These are phyloP conservation scores for Xylariaceae sp. DNA, from an alignment of 2,329 filamentous ascomycete species.

Conservation along the genomic window DNA sequence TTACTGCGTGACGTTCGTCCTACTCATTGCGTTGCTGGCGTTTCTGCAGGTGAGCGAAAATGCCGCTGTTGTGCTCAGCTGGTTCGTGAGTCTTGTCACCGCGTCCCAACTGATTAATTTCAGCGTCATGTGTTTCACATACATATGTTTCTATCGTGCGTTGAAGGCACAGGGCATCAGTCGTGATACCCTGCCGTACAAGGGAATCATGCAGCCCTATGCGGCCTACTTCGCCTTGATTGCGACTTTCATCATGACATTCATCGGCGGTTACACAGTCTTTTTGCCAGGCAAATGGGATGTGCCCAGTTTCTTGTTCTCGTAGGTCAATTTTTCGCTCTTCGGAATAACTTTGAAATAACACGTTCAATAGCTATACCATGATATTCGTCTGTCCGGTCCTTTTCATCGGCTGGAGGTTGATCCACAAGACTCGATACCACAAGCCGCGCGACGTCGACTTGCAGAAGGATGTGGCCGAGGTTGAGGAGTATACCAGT, in stretches of 20 bases:
- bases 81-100: slow-evolving; percentile 71
- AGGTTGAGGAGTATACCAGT: slow-evolving; percentile 69
- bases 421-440: slow-evolving; percentile 65
- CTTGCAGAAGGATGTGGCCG: slow-evolving; percentile 62
- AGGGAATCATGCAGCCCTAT: slow-evolving; percentile 70
- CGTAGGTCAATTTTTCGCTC: slow-evolving; percentile 44
- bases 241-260: slow-evolving; percentile 69
- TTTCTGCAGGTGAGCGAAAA: slow-evolving; percentile 73
- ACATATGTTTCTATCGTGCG: slow-evolving; percentile 72
- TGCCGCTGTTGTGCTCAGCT: slow-evolving; percentile 68
- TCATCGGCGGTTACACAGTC: slow-evolving; percentile 75
- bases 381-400: slow-evolving; percentile 73
- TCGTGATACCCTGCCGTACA: slow-evolving; percentile 70
- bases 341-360: not conserved
- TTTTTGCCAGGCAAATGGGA: slow-evolving; percentile 73
- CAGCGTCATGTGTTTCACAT: slow-evolving; percentile 69
- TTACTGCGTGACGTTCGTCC: slow-evolving; percentile 69
- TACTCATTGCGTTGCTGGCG: slow-evolving; percentile 69
- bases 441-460: slow-evolving; percentile 63
- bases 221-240: slow-evolving; percentile 67
- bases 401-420: slow-evolving; percentile 72
- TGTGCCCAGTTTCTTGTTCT: slow-evolving; percentile 72
- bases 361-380: slow-evolving; percentile 54
- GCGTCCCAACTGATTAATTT: slow-evolving; percentile 77
- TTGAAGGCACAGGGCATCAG: slow-evolving; percentile 69